Evolutionary conservation across 2,329 filamentous ascomycete species (phyloP).

Genomic region (Ophiocordyceps unilateralis): DNA sequence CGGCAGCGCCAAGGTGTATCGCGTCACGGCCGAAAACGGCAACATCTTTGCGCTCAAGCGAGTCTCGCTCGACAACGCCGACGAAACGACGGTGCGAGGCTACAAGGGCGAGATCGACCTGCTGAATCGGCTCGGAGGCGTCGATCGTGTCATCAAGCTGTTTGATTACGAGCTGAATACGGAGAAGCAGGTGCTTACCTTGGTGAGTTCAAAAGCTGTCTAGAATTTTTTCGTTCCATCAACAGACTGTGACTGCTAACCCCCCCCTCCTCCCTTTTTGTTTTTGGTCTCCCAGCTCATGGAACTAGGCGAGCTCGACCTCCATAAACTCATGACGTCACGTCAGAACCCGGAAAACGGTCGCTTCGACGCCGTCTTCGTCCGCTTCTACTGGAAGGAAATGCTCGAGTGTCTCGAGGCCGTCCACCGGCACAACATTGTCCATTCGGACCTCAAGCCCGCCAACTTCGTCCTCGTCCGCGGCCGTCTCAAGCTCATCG

Average conservation of each 20-base stretch:
- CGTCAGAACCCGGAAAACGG: constrained; percentile 56
- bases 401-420: constrained; percentile 92
- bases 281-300: constrained; percentile 56
- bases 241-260: too few relatives aligned
- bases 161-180: constrained; percentile 90
- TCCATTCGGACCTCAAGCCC: constrained; percentile 92
- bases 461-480: constrained; percentile 92
- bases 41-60: constrained; percentile 90
- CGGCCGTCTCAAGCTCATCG: constrained; percentile 84
- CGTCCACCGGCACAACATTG: constrained; percentile 79
- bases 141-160: constrained; percentile 78
- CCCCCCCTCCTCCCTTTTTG: too few relatives aligned
- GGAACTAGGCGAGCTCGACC: constrained; percentile 91
- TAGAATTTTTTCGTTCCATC: too few relatives aligned
- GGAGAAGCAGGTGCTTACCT: constrained; percentile 71
- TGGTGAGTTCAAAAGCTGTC: too few relatives aligned
- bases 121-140: constrained; percentile 61
- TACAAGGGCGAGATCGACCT: constrained; percentile 95
- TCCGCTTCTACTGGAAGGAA: constrained; percentile 97
- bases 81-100: constrained; percentile 65
- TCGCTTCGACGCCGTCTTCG: constrained; percentile 73
- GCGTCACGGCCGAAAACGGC: constrained; percentile 92
- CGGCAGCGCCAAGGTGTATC: constrained; percentile 86
- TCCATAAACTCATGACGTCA: constrained; percentile 68
- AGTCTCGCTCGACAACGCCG: constrained; percentile 78